phyloP scores from a whole-genome alignment of 257 asterid species.

The Nicotiana noctiflora region DNA sequence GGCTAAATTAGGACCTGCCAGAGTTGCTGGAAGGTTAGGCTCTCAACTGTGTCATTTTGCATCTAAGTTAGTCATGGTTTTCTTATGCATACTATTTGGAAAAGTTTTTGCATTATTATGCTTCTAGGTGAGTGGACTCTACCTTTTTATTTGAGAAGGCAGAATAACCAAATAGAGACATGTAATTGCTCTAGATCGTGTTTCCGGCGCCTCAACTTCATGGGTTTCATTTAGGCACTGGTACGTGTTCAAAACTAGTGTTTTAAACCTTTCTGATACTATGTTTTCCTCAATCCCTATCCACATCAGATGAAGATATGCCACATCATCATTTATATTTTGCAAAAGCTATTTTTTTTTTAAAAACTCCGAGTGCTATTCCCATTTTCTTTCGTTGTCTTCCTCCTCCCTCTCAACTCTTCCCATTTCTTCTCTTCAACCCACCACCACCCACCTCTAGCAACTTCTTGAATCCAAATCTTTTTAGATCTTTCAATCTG shows the following conservation, averaged over 20 bases:
- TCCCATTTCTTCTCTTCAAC: background rate
- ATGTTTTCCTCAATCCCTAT: background rate
- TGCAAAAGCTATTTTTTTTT: background rate
- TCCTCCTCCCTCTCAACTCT: background rate
- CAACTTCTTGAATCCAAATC: background rate
- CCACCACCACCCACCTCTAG: background rate
- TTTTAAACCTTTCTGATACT: slow-evolving; percentile 2
- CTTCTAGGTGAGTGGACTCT: background rate
- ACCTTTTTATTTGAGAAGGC: background rate
- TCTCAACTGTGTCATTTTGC: background rate
- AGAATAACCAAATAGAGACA: background rate
- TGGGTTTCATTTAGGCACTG: background rate
- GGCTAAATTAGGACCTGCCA: slow-evolving; percentile 90
- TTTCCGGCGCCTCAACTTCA: background rate
- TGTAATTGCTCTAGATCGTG: background rate
- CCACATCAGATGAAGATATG: background rate
- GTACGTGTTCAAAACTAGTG: slow-evolving; percentile 1
- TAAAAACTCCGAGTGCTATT: background rate
- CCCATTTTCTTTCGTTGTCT: background rate
- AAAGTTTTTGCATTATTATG: background rate
- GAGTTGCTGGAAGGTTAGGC: slow-evolving; percentile 66
- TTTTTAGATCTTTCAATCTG: background rate
- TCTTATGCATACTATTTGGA: background rate
- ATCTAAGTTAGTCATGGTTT: background rate
- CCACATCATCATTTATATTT: background rate